Evolutionary conservation across 345 rosid species (phyloP).

Genomic region (Salix caprea): DNA sequence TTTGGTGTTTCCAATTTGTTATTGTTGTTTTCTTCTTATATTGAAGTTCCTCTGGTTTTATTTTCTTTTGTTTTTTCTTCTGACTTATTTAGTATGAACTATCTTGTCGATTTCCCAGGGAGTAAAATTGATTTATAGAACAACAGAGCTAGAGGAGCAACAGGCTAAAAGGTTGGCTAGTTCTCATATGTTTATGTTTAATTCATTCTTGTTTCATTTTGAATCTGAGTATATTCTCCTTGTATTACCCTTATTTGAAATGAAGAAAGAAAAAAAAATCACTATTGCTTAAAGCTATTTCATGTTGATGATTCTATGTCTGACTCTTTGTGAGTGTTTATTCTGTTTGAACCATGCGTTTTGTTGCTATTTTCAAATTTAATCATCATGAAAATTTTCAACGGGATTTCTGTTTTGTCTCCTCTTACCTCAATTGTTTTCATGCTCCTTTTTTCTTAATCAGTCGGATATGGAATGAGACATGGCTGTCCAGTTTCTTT

Average conservation of each 20-base stretch:
- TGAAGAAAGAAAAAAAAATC: not conserved
- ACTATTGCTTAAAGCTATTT: not conserved
- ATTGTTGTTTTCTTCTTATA: not conserved
- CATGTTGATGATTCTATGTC: not conserved
- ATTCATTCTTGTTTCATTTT: slow-evolving; percentile 11
- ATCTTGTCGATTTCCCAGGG: slow-evolving; percentile 21
- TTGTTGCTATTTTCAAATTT: not conserved
- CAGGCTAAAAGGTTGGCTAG: slow-evolving; percentile 25
- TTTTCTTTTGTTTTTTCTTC: not conserved
- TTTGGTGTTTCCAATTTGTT: not conserved
- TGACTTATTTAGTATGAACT: slow-evolving; percentile 7
- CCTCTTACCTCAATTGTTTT: not conserved
- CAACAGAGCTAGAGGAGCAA: slow-evolving; percentile 33
- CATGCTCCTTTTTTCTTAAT: not conserved
- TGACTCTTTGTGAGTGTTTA: not conserved
- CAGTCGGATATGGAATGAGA: slow-evolving; percentile 97
- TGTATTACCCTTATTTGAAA: not conserved
- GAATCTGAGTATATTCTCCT: not conserved
- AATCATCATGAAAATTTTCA: not conserved
- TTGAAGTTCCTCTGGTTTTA: slow-evolving; percentile 3
- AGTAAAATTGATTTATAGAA: slow-evolving; percentile 26
- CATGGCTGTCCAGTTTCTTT: slow-evolving; percentile 87
- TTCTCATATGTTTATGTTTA: not conserved
- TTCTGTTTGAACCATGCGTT: not conserved
- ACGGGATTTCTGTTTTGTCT: not conserved